Evolutionary conservation across 495 filamentous ascomycete species (phyloP), one percentile per base, ranked within the genome.

Genomic region (Bryoglossum gracile): DNA sequence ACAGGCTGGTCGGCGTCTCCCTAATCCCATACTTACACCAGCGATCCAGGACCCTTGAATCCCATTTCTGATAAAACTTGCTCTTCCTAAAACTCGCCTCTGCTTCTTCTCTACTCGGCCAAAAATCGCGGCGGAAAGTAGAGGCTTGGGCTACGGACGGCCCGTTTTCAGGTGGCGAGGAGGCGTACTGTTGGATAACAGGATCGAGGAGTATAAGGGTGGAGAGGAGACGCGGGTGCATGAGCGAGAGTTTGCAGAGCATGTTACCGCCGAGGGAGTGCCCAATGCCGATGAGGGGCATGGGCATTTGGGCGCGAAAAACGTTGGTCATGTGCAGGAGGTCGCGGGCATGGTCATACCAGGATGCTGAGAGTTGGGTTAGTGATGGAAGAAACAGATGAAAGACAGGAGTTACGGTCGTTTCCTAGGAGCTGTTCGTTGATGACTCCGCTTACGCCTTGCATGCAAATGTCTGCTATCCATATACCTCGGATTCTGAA

Each of bases 301-400:
- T 83, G 3, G 85, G 81, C 86, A 97, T 94, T 48, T 86, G 65
- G 6, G 72, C 65, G 24, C 87, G 85, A 66, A 95, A 90, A 35
- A 77, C 70, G 65, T 95, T 96, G 66, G 92, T 74, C 60, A 95
- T 74, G 55, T 87, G 78, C n/a, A 94, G 74, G 9, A 96, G 75
- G 65, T 98, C 92, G 39, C 92, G 77, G 14, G 87, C 65, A 64
- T 94, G 81, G 66, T 98, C 92, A 41, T 79, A 72, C 92, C 92
- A 98, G 40, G 59, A 50, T 14, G 86, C 82, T 86, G 32, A 23
- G 46, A 9, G 6, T 6, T 33, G n/a, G 14, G 46, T 46, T 34
- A 56, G 40, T 17, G 8, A 58, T 53, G 35, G 56, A 60, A n/a
- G n/a, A n/a, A n/a, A n/a, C n/a, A n/a, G n/a, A n/a, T n/a, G n/a